Evolutionary conservation across 495 filamentous ascomycete genomes (phyloP).

Genomic region (Melanomma pulvis-pyrius): DNA sequence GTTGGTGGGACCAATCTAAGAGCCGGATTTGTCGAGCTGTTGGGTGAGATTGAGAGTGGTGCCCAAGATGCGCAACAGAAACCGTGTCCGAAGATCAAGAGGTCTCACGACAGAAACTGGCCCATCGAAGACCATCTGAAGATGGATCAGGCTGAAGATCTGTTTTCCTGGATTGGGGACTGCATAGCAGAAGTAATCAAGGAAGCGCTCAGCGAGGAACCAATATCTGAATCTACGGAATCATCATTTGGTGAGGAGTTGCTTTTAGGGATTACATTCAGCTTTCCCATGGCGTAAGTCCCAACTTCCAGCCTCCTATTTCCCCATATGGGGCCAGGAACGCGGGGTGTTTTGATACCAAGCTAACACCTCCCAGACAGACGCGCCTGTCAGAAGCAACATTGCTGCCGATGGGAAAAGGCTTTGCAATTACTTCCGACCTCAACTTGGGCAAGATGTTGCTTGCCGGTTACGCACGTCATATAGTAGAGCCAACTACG

Average conservation of each 20-base stretch:
- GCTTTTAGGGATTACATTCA: constrained; percentile 81
- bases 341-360: not conserved
- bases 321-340: not conserved
- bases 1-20: constrained; percentile 81
- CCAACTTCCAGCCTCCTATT: not conserved
- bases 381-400: constrained; percentile 72
- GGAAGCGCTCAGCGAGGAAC: constrained; percentile 49
- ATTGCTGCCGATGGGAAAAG: constrained; percentile 86
- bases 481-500: constrained; percentile 51
- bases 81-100: constrained; percentile 49
- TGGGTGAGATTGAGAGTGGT: constrained; percentile 48
- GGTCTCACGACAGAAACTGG: constrained; percentile 72
- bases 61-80: constrained; percentile 14
- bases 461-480: constrained; percentile 66
- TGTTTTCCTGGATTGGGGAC: constrained; percentile 80
- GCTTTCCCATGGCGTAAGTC: constrained; percentile 71
- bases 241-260: constrained; percentile 55
- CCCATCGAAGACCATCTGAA: constrained; percentile 79
- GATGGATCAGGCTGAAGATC: constrained; percentile 69
- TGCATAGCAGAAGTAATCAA: constrained; percentile 74
- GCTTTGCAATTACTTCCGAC: constrained; percentile 74
- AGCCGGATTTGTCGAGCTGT: constrained; percentile 74
- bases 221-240: constrained; percentile 34
- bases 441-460: constrained; percentile 73
- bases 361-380: constrained; percentile 57